These are phyloP conservation scores for Colletotrichum lentis DNA, from an alignment of 2,329 filamentous ascomycete species.

Conservation along the genomic window DNA sequence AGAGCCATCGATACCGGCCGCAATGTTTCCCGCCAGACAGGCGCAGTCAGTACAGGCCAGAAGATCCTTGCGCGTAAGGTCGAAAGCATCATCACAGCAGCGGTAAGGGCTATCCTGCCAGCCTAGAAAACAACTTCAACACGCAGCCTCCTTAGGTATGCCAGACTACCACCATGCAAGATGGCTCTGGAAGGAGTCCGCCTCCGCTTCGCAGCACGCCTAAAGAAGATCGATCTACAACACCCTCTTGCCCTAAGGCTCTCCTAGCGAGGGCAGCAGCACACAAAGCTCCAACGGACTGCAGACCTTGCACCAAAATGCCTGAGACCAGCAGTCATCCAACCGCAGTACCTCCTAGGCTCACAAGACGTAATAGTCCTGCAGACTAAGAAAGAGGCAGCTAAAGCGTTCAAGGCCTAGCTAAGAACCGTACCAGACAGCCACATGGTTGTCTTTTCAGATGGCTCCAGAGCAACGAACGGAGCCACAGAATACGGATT, in stretches of 20 bases:
- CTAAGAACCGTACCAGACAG: background rate
- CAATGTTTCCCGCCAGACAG: background rate
- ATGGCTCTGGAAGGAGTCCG: background rate
- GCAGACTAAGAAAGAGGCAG: background rate
- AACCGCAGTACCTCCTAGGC: background rate
- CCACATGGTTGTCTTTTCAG: background rate
- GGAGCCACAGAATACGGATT: background rate
- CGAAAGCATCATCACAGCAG: background rate
- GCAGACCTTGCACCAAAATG: background rate
- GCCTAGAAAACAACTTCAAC: background rate
- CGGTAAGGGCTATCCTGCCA: background rate
- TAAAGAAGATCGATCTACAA: background rate
- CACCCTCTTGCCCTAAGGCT: background rate
- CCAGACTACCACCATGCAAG: background rate
- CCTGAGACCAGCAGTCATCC: background rate
- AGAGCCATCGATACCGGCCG: no score
- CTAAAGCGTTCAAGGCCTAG: background rate
- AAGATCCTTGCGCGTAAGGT: background rate
- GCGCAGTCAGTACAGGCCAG: background rate
- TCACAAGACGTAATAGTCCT: background rate
- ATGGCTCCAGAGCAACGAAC: background rate
- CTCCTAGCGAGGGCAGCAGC: background rate
- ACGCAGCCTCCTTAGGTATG: background rate
- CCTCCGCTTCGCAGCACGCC: background rate
- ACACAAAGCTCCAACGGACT: background rate